Base-by-base conservation (phyloP, 2,329 filamentous ascomycete genomes). In the Stagonosporopsis chrysanthemi region DNA sequence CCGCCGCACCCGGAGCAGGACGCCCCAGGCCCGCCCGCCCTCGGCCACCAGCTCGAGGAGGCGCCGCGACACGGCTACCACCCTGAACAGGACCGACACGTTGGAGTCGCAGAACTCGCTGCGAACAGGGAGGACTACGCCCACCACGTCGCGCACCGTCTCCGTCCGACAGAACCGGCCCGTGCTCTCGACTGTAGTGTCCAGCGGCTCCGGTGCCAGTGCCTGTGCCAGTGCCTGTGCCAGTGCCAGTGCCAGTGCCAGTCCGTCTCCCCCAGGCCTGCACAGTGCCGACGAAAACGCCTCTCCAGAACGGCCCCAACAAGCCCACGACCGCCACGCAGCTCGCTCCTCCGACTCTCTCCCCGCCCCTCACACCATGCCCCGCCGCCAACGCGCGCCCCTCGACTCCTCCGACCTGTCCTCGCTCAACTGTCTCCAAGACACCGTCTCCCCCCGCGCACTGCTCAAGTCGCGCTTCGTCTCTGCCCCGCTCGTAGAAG, bases 391-490 rank as follows among this genome's bases (percentile, higher is more conserved):
- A 26, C 51, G 51, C 44, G 28, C 57, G 0, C 71, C 72, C 2
- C 64, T 77, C n/a, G 56, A 64, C 36, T 66, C 74, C 8, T 72
- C 75, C 0, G 77, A 79, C 61, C 56, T 69, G 4, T 70, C 70
- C n/a, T 76, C 76, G 1, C 70, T 79, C 14, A 76, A 73, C 47
- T 63, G 71, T 5, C 68, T 79, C 4, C 73, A 79, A 63, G 72
- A 78, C 31, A 70, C 77, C 5, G 76, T 77, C 6, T 74, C 73
- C 7, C 69, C 74, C 0, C 63, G 58, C 22, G 69, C 69, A 3
- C 61, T 77, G 4, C 65, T 76, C 39, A 71, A 67, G 41, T 75
- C 73, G 3, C 69, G 68, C 41, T 77, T 75, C 57, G 71, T 77
- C 28, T 75, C 74, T 12, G 71, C 75, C 6, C 75, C 75, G 14